Conservation (phyloP, 768 basidiomycete species). For the Pulveroboletus sp. region DNA sequence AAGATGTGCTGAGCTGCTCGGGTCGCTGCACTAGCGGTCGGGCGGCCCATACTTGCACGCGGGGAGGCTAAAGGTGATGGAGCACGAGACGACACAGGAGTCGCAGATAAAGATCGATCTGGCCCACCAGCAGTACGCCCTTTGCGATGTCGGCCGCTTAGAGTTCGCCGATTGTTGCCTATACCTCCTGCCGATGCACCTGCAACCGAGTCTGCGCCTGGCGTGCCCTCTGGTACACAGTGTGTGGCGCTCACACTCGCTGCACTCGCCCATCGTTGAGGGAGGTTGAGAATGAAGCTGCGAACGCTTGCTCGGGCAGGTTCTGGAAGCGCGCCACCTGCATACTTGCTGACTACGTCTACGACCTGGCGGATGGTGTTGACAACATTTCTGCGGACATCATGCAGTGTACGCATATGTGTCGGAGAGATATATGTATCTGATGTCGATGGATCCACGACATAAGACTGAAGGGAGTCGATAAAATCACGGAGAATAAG, state of each 20-base stretch:
- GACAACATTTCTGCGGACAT: constrained; percentile 79
- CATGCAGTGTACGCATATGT: constrained; percentile 63
- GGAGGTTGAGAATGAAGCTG: constrained; percentile 74
- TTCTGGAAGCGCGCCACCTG: constrained; percentile 82
- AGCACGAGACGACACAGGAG: constrained; percentile 34
- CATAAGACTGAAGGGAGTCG: constrained; percentile 50
- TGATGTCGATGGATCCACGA: constrained; percentile 21
- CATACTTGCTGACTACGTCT: constrained; percentile 79
- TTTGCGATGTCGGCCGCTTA: constrained; percentile 22
- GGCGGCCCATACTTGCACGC: constrained; percentile 19
- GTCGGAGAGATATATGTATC: constrained; percentile 38
- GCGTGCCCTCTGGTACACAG: constrained; percentile 24
- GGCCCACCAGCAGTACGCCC: constrained; percentile 39
- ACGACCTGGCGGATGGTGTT: constrained; percentile 87
- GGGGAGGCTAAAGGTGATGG: constrained; percentile 30
- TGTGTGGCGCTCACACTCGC: constrained; percentile 23
- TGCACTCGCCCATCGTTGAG: constrained; percentile 68
- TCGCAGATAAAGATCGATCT: constrained; percentile 28
- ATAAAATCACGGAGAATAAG: constrained; percentile 81
- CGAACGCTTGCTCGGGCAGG: constrained; percentile 72
- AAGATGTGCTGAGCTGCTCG: constrained; percentile 78
- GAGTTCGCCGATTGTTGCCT: constrained; percentile 16
- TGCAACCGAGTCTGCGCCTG: constrained; percentile 35
- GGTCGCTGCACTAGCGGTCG: constrained; percentile 52
- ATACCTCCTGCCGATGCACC: constrained; percentile 26